A percentile compares a stretch with the other conserved stretches of the same genome.
These are phyloP conservation scores for Apophysomyces trapeziformis DNA, from an alignment of 371 early-diverging fungal genomes.

Conservation along the genomic window DNA sequence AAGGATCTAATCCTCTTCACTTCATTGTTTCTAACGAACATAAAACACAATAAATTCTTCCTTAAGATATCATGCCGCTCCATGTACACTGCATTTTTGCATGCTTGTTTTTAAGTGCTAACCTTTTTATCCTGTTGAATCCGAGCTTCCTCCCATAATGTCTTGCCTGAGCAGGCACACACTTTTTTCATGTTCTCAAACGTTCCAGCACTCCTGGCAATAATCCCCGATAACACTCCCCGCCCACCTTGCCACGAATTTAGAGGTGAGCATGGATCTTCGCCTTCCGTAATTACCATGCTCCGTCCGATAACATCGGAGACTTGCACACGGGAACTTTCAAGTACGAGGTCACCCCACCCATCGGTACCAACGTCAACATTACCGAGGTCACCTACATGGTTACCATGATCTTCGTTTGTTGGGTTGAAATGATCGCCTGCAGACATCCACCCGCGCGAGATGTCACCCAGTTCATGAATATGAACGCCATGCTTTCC, in stretches of 20 bases:
- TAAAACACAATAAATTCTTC: too few relatives aligned
- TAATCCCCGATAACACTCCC: constrained; percentile 73
- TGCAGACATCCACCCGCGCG: constrained; percentile 52
- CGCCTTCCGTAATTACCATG: constrained; percentile 62
- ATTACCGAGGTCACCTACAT: constrained; percentile 47
- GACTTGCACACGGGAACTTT: constrained; percentile 66
- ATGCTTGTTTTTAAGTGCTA: background rate
- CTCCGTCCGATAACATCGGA: constrained; percentile 88
- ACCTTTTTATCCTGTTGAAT: background rate
- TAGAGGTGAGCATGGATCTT: constrained; percentile 36
- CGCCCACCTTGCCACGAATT: constrained; percentile 57
- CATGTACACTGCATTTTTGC: too few relatives aligned
- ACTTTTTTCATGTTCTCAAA: constrained; percentile 85
- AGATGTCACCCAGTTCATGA: constrained; percentile 76
- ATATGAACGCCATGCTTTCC: constrained; percentile 70
- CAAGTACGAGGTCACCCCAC: constrained; percentile 71
- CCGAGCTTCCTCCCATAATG: constrained; percentile 84
- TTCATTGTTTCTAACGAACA: too few relatives aligned
- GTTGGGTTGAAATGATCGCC: constrained; percentile 65
- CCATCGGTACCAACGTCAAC: constrained; percentile 66
- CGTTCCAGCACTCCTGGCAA: constrained; percentile 85
- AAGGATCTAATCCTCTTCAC: too few relatives aligned
- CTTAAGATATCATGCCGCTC: too few relatives aligned
- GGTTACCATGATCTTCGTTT: constrained; percentile 49
- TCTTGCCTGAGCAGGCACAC: constrained; percentile 83